Percentiles rank a stretch among this genome's conserved stretches.
Evolutionary conservation across 1,139 yeast species (phyloP).

Genomic region (Debaryomyces fabryi): DNA sequence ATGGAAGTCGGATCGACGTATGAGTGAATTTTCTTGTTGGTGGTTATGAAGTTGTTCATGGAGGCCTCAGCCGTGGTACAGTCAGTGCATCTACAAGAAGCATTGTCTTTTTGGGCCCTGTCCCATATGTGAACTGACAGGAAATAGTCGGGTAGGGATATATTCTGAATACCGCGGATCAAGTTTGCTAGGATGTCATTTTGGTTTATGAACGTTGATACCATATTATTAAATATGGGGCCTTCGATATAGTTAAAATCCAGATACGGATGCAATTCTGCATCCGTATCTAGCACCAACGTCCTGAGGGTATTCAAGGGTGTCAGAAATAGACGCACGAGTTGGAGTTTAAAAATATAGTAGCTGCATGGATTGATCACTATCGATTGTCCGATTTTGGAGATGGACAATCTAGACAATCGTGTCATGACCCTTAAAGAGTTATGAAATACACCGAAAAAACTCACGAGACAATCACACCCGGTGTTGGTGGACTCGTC

Average conservation of each 20-base stretch:
- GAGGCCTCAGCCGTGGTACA: slow-evolving; percentile 6
- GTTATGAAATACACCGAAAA: slow-evolving; percentile 10
- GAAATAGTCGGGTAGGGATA: slow-evolving; percentile 13
- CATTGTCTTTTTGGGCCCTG: slow-evolving; percentile 2
- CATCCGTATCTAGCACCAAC: slow-evolving; percentile 13
- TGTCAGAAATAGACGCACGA: not conserved
- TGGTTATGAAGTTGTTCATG: slow-evolving; percentile 10
- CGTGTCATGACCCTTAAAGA: not conserved
- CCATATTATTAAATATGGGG: slow-evolving; percentile 6
- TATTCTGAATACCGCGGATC: not conserved
- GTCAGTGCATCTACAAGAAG: slow-evolving; percentile 6
- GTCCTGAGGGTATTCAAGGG: not conserved
- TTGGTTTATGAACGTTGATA: slow-evolving; percentile 6
- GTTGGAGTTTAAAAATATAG: slow-evolving; percentile 12
- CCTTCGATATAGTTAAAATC: slow-evolving; percentile 9
- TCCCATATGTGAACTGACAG: slow-evolving; percentile 16
- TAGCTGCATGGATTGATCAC: slow-evolving; percentile 14
- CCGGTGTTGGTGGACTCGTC: slow-evolving; percentile 1
- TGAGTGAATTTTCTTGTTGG: slow-evolving; percentile 17
- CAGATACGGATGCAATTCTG: slow-evolving; percentile 14
- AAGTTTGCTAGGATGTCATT: slow-evolving; percentile 8
- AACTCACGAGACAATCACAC: slow-evolving; percentile 13
- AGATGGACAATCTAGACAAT: slow-evolving; percentile 6
- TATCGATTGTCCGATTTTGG: slow-evolving; percentile 13
- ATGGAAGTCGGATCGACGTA: slow-evolving; percentile 17